These are phyloP conservation scores for Fusarium tanahbumbuense DNA, from an alignment of 2,329 filamentous ascomycete genomes.

Conservation along the genomic window DNA sequence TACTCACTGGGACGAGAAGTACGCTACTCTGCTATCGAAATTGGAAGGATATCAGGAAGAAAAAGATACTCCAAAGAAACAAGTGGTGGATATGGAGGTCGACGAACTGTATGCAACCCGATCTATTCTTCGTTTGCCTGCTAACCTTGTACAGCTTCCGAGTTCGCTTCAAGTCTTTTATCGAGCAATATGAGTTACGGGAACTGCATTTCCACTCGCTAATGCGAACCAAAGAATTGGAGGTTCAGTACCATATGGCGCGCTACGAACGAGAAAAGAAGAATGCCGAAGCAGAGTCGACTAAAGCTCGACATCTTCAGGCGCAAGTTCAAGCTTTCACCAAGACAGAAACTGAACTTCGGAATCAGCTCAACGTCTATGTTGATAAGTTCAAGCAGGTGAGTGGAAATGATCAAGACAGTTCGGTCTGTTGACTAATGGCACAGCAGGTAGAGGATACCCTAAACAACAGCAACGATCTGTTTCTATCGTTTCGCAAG, in stretches of 20 bases:
- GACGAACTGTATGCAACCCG: conserved; percentile 79
- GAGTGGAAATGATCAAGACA: conserved; percentile 51
- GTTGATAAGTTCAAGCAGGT: conserved; percentile 99
- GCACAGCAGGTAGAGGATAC: conserved; percentile 89
- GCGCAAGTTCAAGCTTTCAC: conserved; percentile 94
- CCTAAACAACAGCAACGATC: conserved; percentile 96
- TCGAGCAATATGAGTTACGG: conserved; percentile 95
- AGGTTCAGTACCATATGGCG: conserved; percentile 91
- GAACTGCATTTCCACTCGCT: conserved; percentile 94
- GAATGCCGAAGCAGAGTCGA: conserved; percentile 82
- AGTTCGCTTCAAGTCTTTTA: conserved; percentile 89
- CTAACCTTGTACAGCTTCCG: conserved; percentile 71
- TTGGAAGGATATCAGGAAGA: conserved; percentile 90
- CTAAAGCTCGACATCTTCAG: conserved; percentile 85
- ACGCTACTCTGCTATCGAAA: conserved; percentile 82
- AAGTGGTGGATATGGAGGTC: conserved; percentile 84
- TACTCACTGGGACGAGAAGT: conserved; percentile 84
- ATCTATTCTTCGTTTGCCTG: not conserved
- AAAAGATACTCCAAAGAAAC: conserved; percentile 84
- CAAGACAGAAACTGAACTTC: conserved; percentile 92
- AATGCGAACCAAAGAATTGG: conserved; percentile 93
- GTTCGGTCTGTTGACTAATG: conserved; percentile 44
- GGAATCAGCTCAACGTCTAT: conserved; percentile 97
- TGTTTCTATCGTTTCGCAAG: conserved; percentile 96
- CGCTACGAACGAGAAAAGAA: conserved; percentile 92